Evolutionary conservation across 305 asterid genomes (phyloP).

Genomic region (Rubia peregrina): DNA sequence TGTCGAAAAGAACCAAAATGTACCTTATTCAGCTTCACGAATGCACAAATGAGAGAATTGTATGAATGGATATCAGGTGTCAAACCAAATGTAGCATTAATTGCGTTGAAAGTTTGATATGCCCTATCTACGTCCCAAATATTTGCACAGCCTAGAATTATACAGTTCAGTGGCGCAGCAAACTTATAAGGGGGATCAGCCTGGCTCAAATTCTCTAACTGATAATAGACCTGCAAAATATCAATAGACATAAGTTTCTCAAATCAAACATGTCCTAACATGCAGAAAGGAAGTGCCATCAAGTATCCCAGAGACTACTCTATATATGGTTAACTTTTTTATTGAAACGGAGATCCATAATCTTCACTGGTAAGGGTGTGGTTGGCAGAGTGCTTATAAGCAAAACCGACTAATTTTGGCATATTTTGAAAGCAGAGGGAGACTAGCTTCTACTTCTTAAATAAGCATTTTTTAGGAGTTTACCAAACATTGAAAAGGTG

Average conservation of each 20-base stretch:
- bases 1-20: constrained; percentile 15
- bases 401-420: too few species aligned
- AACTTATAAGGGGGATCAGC: constrained; percentile 69
- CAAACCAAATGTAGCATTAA: constrained; percentile 53
- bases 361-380: too few species aligned
- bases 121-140: constrained; percentile 92
- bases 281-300: not conserved
- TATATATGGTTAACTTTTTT: not conserved
- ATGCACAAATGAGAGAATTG: constrained; percentile 67
- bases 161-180: constrained; percentile 73
- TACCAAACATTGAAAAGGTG: too few species aligned
- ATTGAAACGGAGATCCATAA: not conserved
- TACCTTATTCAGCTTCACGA: constrained; percentile 69
- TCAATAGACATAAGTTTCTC: constrained; percentile 12
- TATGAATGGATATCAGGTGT: constrained; percentile 71
- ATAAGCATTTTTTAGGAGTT: too few species aligned
- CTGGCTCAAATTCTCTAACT: constrained; percentile 67
- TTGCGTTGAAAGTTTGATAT: constrained; percentile 68
- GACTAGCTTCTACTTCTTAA: too few species aligned
- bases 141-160: constrained; percentile 84
- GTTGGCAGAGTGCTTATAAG: too few species aligned
- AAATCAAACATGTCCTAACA: constrained; percentile 1
- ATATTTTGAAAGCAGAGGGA: too few species aligned
- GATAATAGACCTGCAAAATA: constrained; percentile 70
- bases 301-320: not conserved